phyloP scores from a whole-genome alignment of 805 yeast species.

The Candida ulmi region DNA sequence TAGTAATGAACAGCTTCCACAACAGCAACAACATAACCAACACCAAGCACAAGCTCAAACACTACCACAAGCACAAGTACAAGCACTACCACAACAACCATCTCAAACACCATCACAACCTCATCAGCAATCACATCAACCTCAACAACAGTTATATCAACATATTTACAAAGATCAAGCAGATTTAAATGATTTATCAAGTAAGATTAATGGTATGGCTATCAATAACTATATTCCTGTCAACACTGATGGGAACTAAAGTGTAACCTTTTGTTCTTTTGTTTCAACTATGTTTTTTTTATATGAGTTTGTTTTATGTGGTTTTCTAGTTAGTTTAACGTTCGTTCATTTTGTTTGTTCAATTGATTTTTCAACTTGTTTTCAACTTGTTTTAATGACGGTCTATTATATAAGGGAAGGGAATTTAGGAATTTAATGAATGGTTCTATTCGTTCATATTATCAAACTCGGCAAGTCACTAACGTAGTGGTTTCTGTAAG shows the following conservation, averaged over 20 bases:
- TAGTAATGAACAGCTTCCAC: slow-evolving; percentile 2
- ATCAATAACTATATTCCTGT: slow-evolving; percentile 8
- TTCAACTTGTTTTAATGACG: no score
- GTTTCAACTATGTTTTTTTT: background rate
- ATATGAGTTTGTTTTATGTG: no score
- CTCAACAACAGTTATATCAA: slow-evolving; percentile 5
- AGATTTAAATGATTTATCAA: slow-evolving; percentile 13
- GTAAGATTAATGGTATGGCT: slow-evolving; percentile 16
- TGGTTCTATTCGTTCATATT: no score
- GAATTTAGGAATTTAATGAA: no score
- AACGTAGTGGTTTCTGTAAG: no score
- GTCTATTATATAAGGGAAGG: no score
- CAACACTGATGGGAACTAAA: background rate
- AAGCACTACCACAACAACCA: background rate
- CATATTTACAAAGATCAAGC: background rate
- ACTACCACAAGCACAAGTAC: background rate
- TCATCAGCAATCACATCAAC: slow-evolving; percentile 2
- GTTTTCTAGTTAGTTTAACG: no score
- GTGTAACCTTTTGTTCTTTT: background rate
- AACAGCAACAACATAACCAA: background rate
- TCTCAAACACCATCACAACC: slow-evolving; percentile 6
- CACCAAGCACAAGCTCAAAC: slow-evolving; percentile 8
- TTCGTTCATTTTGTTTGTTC: no score
- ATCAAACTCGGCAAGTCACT: no score
- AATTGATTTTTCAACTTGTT: no score